phyloP scores from a whole-genome alignment of 192 early-diverging fungal species.

The Allomyces javanicus region DNA sequence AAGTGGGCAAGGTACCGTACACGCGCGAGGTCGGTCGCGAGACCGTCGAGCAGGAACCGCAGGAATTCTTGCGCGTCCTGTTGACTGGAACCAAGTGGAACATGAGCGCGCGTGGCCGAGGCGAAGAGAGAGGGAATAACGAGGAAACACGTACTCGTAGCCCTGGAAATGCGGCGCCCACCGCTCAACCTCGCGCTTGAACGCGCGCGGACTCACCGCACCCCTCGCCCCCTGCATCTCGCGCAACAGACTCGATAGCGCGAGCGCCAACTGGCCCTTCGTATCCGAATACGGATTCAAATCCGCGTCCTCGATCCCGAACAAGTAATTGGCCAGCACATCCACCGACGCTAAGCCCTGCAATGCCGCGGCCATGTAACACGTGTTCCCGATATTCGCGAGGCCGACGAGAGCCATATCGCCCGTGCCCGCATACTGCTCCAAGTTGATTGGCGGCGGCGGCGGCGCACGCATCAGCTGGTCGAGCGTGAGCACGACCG shows the following conservation, averaged over 20 bases:
- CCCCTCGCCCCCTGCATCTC: neutral
- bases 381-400: neutral
- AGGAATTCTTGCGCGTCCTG: neutral
- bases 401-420: neutral
- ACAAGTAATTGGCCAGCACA: neutral
- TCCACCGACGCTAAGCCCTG: neutral
- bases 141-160: neutral
- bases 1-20: neutral
- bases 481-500: too few relatives aligned
- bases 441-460: too few relatives aligned
- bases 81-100: neutral
- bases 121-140: neutral
- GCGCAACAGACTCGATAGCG: neutral
- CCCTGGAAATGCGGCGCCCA: neutral
- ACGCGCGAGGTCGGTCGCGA: neutral
- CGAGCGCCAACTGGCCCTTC: neutral
- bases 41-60: neutral
- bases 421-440: too few relatives aligned
- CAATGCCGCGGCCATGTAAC: neutral
- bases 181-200: neutral
- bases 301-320: neutral
- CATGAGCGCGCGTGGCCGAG: too few relatives aligned
- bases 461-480: too few relatives aligned
- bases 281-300: neutral
- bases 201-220: neutral